Conservation (phyloP, 768 basidiomycete species). For the Phanerochaete sordida region DNA sequence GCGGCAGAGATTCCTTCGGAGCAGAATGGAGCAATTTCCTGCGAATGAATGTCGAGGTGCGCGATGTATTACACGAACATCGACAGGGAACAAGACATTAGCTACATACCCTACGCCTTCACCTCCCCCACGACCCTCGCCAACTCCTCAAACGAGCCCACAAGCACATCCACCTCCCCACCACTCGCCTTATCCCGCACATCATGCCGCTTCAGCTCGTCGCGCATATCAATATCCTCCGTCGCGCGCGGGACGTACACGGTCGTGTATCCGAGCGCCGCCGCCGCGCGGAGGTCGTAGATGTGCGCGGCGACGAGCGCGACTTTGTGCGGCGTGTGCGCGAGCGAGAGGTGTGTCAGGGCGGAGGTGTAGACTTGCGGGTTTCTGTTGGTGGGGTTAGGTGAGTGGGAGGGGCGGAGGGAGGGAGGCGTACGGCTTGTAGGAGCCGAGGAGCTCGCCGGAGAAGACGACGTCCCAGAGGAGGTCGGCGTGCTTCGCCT, state of each 20-base stretch:
- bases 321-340: conserved; percentile 35
- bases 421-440: conserved; percentile 52
- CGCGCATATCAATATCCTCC: conserved; percentile 33
- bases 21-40: too few species aligned
- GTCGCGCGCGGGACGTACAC: conserved; percentile 52
- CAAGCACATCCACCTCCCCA: conserved; percentile 56
- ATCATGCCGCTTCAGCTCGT: conserved; percentile 10
- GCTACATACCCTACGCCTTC: neutral
- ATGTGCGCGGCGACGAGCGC: conserved; percentile 68
- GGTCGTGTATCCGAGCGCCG: conserved; percentile 48
- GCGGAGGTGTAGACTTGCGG: conserved; percentile 49
- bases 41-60: too few species aligned
- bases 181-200: conserved; percentile 47
- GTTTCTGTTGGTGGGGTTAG: conserved; percentile 33
- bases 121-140: conserved; percentile 21
- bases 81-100: conserved; percentile 49
- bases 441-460: conserved; percentile 53
- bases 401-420: neutral
- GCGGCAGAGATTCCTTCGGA: too few species aligned
- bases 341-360: conserved; percentile 43
- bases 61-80: too few species aligned
- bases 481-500: conserved; percentile 59
- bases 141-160: conserved; percentile 48
- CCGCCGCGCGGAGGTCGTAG: conserved; percentile 53
- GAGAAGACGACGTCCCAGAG: conserved; percentile 69